Percentiles rank a stretch among this genome's conserved stretches.
These are phyloP conservation scores for Solanum aculeatissimum DNA, from an alignment of 305 asterid genomes.

Conservation along the genomic window DNA sequence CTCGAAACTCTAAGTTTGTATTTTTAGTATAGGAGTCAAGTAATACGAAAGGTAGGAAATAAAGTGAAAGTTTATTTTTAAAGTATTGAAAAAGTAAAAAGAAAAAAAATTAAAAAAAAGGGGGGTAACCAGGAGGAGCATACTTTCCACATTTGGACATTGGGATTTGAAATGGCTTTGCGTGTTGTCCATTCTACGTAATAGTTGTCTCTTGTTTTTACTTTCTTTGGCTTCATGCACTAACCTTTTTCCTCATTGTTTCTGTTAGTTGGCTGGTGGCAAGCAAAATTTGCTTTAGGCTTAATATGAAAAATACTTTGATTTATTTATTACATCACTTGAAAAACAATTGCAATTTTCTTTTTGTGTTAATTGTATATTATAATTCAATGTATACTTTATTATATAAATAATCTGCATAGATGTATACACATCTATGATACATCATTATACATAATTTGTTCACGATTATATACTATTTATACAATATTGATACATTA, in stretches of 20 bases:
- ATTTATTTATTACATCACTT: neutral
- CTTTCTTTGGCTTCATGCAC: neutral
- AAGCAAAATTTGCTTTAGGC: neutral
- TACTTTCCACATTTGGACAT: neutral
- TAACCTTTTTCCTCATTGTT: neutral
- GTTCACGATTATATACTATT: neutral
- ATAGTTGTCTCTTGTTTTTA: neutral
- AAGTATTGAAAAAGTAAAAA: neutral
- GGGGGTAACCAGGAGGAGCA: fast-evolving
- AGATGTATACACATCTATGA: neutral
- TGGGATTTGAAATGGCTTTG: neutral
- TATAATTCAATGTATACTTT: neutral
- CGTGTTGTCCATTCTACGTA: neutral
- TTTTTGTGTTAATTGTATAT: neutral
- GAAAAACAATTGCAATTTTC: neutral
- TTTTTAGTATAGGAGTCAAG: no score
- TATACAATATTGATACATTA: neutral
- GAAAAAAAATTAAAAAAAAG: no score
- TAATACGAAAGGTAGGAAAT: neutral
- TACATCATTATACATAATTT: no score
- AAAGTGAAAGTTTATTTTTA: neutral
- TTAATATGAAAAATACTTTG: neutral
- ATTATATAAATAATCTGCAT: neutral
- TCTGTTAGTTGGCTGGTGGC: neutral
- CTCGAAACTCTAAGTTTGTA: no score